Evolutionary conservation across 768 basidiomycete genomes (phyloP), one percentile per base, ranked within the genome.

Genomic region (Tephrocybe sp.): DNA sequence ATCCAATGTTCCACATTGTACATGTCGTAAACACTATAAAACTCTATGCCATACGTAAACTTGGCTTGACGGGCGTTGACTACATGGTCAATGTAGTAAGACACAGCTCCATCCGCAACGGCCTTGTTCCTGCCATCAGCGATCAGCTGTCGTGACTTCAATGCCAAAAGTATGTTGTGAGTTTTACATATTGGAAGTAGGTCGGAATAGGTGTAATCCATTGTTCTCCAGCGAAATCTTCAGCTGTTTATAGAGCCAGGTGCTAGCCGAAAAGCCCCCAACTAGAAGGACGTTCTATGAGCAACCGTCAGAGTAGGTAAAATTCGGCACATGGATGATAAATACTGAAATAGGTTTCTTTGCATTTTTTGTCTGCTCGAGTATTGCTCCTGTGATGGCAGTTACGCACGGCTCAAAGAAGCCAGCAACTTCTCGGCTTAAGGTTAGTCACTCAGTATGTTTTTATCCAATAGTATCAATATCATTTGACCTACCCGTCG

Each of bases 31-130:
- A 7, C 28, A 30, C 28, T 30, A 30, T 30, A 30, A 12, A 30
- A 30, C 28, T 30, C 28, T 6, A 30, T 30, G 28, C 28, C 28
- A 12, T 30, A 30, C 6, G 7, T 30, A 6, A 6, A 30, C 28
- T 12, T 6, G 28, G 28, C 28, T 30, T 30, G 28, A n/a, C n/a
- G n/a, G n/a, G 65, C 65, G 1, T 59, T 63, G 18, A 76, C 76
- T 22, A 60, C 64, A 44, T 72, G 72, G 49, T 78, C 73, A 9
- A 76, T 61, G 51, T 71, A 75, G 51, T 69, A 77, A 0, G 69
- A 69, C 7, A 75, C 50, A 9, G 72, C 76, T 1, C 76, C 76
- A 16, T 75, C 72, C 2, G 76, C 70, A 11, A 78, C 75, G 0
- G 75, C 76, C 47, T 75, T 77, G 28, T 69, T 74, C 24, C 76